Conservation (phyloP, 441 rosid species). For the Rhodomyrtus psidioides region DNA sequence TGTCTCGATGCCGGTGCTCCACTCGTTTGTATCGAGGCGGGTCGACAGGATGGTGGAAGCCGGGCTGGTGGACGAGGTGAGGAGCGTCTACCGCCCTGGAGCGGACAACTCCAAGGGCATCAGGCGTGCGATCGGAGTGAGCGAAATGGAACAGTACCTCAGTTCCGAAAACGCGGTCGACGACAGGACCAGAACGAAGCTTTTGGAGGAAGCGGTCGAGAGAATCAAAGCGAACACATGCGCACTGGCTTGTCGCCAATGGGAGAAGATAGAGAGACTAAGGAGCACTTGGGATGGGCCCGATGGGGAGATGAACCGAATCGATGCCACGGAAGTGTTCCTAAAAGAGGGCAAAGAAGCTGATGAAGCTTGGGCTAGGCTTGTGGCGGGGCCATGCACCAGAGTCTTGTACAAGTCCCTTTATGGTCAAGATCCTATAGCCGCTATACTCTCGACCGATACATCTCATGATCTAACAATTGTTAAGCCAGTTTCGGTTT, state of each 20-base stretch:
- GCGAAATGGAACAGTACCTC: slow-evolving; percentile 50
- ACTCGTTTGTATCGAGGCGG: slow-evolving; percentile 48
- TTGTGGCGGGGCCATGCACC: neutral
- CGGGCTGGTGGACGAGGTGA: slow-evolving; percentile 55
- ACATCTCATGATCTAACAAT: neutral
- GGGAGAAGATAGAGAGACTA: slow-evolving; percentile 46
- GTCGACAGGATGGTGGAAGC: slow-evolving; percentile 60
- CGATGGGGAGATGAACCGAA: slow-evolving; percentile 64
- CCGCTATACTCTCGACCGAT: neutral
- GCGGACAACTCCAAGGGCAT: slow-evolving; percentile 45
- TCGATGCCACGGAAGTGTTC: slow-evolving; percentile 73
- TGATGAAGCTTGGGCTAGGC: slow-evolving; percentile 18
- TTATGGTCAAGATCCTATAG: neutral
- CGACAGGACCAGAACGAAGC: slow-evolving; percentile 11
- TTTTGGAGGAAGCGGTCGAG: slow-evolving; percentile 39
- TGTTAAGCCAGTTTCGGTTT: neutral
- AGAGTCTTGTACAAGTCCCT: neutral
- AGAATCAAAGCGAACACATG: slow-evolving; percentile 56
- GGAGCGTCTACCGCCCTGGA: slow-evolving; percentile 32
- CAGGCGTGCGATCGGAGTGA: slow-evolving; percentile 60
- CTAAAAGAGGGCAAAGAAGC: slow-evolving; percentile 36
- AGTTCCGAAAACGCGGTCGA: slow-evolving; percentile 19
- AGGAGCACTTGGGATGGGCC: slow-evolving; percentile 30
- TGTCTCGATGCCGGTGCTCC: slow-evolving; percentile 37
- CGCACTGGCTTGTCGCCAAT: slow-evolving; percentile 41